Conservation (phyloP, 495 filamentous ascomycete species). For the Penicillium pulvis region DNA sequence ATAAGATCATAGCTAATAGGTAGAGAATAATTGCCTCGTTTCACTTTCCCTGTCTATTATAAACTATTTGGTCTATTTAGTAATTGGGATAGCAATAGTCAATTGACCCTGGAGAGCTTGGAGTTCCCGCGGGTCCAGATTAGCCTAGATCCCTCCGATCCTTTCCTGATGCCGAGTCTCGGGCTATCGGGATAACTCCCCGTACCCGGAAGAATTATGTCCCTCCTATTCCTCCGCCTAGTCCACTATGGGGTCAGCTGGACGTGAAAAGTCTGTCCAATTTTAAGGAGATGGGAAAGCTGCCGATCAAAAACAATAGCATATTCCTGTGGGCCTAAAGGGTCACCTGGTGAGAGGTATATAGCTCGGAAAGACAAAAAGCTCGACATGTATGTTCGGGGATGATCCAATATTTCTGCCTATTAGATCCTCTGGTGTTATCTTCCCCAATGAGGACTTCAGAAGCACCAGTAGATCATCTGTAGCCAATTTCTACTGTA, state of each 20-base stretch:
- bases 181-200: neutral
- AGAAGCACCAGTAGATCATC: neutral
- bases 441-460: neutral
- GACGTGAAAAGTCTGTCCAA: constrained; percentile 1
- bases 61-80: neutral
- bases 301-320: neutral
- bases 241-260: neutral
- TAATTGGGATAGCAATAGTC: neutral
- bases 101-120: neutral
- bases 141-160: constrained; percentile 5
- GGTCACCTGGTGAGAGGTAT: neutral
- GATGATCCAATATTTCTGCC: neutral
- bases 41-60: neutral
- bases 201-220: constrained; percentile 2
- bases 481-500: neutral
- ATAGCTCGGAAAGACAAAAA: neutral
- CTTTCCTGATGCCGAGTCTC: constrained; percentile 5
- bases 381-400: neutral
- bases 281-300: neutral
- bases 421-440: neutral
- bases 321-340: neutral
- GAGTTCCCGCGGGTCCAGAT: neutral
- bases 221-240: neutral
- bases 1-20: neutral
- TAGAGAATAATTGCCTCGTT: neutral